Conservation (phyloP, 2,329 filamentous ascomycete species). For the Cercospora sp. region DNA sequence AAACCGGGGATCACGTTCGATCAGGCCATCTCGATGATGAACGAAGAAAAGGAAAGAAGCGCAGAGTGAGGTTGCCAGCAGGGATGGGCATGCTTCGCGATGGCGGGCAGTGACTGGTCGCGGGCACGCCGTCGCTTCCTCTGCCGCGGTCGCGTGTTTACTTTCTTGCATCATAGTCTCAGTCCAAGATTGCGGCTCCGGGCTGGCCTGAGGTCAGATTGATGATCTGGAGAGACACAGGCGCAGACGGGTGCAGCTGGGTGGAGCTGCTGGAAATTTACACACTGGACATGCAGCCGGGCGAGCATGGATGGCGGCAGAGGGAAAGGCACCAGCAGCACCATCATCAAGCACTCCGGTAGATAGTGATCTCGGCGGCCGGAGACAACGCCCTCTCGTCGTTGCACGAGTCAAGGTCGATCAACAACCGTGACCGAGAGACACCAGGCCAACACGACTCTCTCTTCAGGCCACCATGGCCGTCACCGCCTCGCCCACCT, state of each 20-base stretch:
- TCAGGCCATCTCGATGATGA: neutral
- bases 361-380: neutral
- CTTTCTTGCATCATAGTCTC: slow-evolving; percentile 15
- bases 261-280: neutral
- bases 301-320: neutral
- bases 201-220: neutral
- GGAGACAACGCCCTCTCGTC: neutral
- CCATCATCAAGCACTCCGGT: neutral
- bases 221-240: neutral
- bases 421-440: neutral
- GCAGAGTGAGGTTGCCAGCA: slow-evolving; percentile 8
- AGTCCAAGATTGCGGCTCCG: slow-evolving; percentile 2
- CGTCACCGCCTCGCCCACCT: slow-evolving; percentile 39
- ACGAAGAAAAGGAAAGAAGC: slow-evolving; percentile 10
- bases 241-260: neutral
- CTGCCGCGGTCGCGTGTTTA: slow-evolving; percentile 11
- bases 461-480: slow-evolving; percentile 7
- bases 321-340: neutral
- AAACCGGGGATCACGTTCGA: neutral
- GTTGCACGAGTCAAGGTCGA: slow-evolving; percentile 1
- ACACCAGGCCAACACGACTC: neutral
- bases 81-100: slow-evolving; percentile 11
- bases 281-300: neutral
- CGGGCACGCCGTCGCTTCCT: neutral
- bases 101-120: neutral